Percentiles rank a stretch among this genome's conserved stretches.
These are phyloP conservation scores for Asterella californica DNA, from an alignment of 225 moss, liverwort and hornwort genomes.

Conservation along the genomic window DNA sequence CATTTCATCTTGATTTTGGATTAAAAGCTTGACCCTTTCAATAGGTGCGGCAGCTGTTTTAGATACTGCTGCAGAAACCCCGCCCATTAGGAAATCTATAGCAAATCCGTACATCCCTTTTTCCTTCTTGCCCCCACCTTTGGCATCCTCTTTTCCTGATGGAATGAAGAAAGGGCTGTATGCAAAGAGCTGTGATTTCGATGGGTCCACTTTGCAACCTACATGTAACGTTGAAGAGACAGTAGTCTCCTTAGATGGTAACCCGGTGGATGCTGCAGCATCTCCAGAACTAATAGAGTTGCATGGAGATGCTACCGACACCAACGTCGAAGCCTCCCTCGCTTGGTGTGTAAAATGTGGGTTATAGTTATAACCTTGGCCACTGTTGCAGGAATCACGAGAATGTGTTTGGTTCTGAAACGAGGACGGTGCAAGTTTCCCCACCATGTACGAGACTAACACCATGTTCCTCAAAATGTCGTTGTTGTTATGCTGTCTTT, in stretches of 20 bases:
- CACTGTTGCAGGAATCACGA: too few species aligned
- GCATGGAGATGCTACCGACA: background rate
- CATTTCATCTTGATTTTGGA: slow-evolving; percentile 89
- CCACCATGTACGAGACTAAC: slow-evolving; percentile 31
- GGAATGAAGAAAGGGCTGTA: background rate
- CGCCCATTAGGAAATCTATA: slow-evolving; percentile 72
- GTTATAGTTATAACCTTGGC: background rate
- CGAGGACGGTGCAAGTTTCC: slow-evolving; percentile 30
- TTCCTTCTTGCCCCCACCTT: slow-evolving; percentile 27
- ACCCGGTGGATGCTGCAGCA: background rate
- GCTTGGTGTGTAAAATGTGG: background rate
- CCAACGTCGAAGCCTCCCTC: background rate
- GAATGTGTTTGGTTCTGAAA: background rate
- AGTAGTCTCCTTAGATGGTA: background rate
- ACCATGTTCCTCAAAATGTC: slow-evolving; percentile 30
- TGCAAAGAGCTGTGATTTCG: background rate
- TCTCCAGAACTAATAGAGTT: background rate
- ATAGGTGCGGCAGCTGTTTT: slow-evolving; percentile 80
- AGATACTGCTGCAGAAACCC: slow-evolving; percentile 71
- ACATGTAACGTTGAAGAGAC: background rate
- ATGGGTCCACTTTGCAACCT: background rate
- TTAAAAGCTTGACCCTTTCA: slow-evolving; percentile 70
- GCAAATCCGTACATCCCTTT: slow-evolving; percentile 55
- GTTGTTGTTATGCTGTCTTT: slow-evolving; percentile 21
- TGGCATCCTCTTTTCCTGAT: slow-evolving; percentile 10